Base-by-base conservation (phyloP, 2,329 filamentous ascomycete genomes). In the Podosphaera xanthii region DNA sequence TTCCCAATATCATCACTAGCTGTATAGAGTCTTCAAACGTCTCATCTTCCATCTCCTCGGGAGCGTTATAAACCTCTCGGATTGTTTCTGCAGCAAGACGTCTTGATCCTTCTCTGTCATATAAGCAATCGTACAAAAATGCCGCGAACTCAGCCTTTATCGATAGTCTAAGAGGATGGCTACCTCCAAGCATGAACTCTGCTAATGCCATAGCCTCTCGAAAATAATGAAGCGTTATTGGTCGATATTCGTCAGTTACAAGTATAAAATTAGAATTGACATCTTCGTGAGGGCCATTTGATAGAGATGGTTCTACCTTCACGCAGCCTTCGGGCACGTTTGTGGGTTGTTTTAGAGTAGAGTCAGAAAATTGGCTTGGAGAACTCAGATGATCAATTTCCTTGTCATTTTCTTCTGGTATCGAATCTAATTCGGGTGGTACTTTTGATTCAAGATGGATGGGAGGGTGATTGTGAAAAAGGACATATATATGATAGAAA, bases 401-500 rank as follows among this genome's bases (percentile, higher is more conserved):
- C 5, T 22, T 50, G 36, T 40, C 36, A 40, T 6, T 14, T 44
- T 44, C 40, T 44, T 44, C 40, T 12, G 40, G 40, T 44, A 35
- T 52, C n/a, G 30, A 14, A 44, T 44, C 40, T 6, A 44, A 12
- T 56, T 3, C 12, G 3, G 35, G 31, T 4, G 36, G 78, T 65
- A 67, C 73, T 65, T 70, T 65, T 6, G 60, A 50, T 59, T 63
- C 65, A 33, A 67, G 59, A 7, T 44, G 65, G 53, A 95, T 79
- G 0, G 84, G 77, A 0, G 91, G 91, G 58, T 87, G 82, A 71
- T 96, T 96, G 73, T 96, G 88, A 69, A 96, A 97, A 10, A 97
- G 78, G 59, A 94, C 92, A 70, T 95, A 95, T 64, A 98, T 88
- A 72, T 98, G 91, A 66, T 94, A 92, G 69, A 97, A 94, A 30